Base-by-base conservation (phyloP, 352 stramenopile genomes). In the Pythium insidiosum region DNA sequence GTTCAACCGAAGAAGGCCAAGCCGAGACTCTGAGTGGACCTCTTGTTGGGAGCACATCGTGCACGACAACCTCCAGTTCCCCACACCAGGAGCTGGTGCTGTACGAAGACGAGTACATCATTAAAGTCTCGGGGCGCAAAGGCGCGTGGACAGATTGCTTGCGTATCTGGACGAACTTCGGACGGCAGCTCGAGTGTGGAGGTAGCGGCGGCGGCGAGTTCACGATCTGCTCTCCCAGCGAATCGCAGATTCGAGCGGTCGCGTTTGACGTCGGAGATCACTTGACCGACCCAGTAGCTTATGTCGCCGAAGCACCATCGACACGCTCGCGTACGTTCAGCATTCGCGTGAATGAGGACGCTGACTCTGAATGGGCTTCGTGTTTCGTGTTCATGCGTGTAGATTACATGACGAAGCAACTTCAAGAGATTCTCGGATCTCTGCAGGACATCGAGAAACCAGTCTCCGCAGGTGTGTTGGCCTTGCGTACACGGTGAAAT, bases 141-240 rank as follows among this genome's bases (percentile, higher is more conserved):
- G 80, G 80, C 6, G 77, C 75, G 36, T 93, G 80, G 80, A 88
- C 56, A 3, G 80, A 93, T 37, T 61, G 46, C 16, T 40, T 93
- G n/a, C 48, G 47, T 1, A 25, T 93, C 10, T 45, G 63, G 21
- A 93, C 80, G 25, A 93, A 68, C 44, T 87, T 87, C 53, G 74
- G 66, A 1, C 80, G 77, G 5, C 47, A 47, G 0, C 16, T 86
- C 5, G 57, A 39, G 0, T 88, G 69, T 25, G 80, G 80, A 22
- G 77, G 80, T 4, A 72, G 51, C 24, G 80, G 77, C 10, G 80
- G 80, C 4, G 63, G 58, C 2, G 61, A 68, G 3, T 93, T 93
- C 51, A 37, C n/a, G n/a, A n/a, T n/a, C n/a, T n/a, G n/a, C n/a
- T n/a, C n/a, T n/a, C n/a, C 53, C 63, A 33, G 19, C 37, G 55